A percentile compares a stretch with the other conserved stretches of the same genome.
Conservation (phyloP, 345 rosid genomes). For the Brassica carinata region DNA sequence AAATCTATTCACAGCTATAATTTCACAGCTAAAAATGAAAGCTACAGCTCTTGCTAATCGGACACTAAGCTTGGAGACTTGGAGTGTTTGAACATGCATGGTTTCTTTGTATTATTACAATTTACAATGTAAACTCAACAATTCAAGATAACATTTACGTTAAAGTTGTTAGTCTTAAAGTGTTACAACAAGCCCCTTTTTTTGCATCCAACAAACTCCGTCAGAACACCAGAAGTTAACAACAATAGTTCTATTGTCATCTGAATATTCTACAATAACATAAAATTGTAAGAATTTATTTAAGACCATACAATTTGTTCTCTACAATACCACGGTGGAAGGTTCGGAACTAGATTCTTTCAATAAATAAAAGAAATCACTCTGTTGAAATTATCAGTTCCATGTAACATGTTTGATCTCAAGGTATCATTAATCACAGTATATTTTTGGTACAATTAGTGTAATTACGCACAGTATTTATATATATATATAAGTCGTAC, state of each 20-base stretch:
- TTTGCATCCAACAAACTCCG: background rate
- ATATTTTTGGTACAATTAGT: too few species aligned
- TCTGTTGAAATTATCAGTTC: background rate
- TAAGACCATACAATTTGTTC: background rate
- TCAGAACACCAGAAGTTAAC: background rate
- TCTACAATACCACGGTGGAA: background rate
- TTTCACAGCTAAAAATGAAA: too few species aligned
- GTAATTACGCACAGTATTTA: too few species aligned
- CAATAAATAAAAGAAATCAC: background rate
- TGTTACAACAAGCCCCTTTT: too few species aligned
- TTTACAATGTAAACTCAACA: background rate
- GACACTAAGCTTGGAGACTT: background rate
- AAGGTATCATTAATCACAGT: background rate
- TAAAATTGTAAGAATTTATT: background rate
- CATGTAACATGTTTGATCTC: background rate
- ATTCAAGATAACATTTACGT: background rate
- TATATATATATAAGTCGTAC: background rate
- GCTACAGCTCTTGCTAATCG: too few species aligned
- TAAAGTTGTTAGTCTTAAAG: background rate
- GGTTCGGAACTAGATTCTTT: background rate
- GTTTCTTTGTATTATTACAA: too few species aligned
- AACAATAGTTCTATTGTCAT: background rate
- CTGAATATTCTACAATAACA: background rate
- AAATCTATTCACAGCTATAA: too few species aligned
- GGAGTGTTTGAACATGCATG: background rate